Evolutionary conservation across 225 moss, liverwort and hornwort species (phyloP), one percentile per base, ranked within the genome.

Genomic region (Asterella californica): DNA sequence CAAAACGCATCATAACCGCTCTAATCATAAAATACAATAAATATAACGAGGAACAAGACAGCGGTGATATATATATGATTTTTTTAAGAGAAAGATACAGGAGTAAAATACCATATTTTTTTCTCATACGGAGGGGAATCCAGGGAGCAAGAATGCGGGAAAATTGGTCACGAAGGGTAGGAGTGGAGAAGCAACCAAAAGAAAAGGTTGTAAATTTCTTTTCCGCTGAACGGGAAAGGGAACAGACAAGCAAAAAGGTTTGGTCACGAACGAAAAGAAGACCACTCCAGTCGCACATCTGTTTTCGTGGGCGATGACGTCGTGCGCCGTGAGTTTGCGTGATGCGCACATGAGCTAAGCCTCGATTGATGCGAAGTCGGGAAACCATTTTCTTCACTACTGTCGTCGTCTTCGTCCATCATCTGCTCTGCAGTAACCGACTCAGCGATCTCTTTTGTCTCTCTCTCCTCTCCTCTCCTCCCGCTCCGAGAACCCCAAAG

Each of bases 271-370:
- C 37, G 2, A 38, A 37, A 36, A 38, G 70, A 22, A 10, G 34
- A 17, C 24, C 36, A 15, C 70, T 19, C 19, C 70, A 73, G 24
- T 33, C 47, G 15, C 50, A 52, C 32, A 72, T 73, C n/a, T 47
- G n/a, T 27, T 25, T 27, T 10, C 15, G 74, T 5, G 29, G 42
- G 42, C 42, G 32, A 49, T 74, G 49, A 74, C 29, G 74, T 74
- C 71, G 47, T 1, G 47, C 71, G 25, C 5, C 2, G 42, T 22
- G 71, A n/a, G 50, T 73, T 47, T 27, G 74, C 50, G 53, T 54
- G 48, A 54, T 74, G 53, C 74, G 15, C 33, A 33, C 52, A 49
- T 74, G 74, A 74, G 12, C 74, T 74, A 30, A 74, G 53, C 74
- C 74, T 74, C 74, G 49, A 27, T 74, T 32, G 2, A 12, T 9